Conservation (phyloP, 306 rosid species). For the Dryas alaskensis region DNA sequence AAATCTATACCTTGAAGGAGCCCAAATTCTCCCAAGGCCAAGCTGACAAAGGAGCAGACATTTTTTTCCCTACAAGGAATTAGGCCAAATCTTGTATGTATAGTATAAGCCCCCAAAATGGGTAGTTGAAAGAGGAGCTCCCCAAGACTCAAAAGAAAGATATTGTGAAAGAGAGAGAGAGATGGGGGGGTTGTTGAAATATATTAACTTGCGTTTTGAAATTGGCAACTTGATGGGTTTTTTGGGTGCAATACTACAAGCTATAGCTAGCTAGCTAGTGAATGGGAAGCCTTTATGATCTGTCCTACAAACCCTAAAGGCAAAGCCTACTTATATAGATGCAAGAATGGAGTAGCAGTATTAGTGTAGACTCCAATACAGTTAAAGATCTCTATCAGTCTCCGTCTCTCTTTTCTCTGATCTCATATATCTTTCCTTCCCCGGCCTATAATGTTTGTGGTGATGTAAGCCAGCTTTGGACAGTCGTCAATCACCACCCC, state of each 20-base stretch:
- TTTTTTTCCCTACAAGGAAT: slow-evolving; percentile 13
- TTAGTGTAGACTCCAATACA: background rate
- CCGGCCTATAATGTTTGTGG: background rate
- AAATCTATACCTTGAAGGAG: slow-evolving; percentile 53
- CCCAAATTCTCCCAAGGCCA: slow-evolving; percentile 94
- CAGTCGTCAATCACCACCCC: background rate
- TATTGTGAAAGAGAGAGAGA: background rate
- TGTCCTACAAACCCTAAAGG: background rate
- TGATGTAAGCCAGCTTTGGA: background rate
- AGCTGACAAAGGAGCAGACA: slow-evolving; percentile 69
- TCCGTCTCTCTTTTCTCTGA: background rate
- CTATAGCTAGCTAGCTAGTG: background rate
- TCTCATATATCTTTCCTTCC: too few relatives aligned
- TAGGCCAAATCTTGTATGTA: background rate
- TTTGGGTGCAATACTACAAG: background rate
- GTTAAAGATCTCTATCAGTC: slow-evolving; percentile 11
- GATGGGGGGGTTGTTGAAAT: background rate
- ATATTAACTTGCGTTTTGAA: slow-evolving; percentile 5
- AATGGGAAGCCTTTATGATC: background rate
- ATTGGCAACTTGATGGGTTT: background rate
- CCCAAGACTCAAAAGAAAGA: background rate
- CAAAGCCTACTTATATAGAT: background rate
- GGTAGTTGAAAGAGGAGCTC: too few relatives aligned
- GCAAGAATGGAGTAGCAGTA: background rate
- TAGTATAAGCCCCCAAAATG: too few relatives aligned